Evolutionary conservation across 176 grass and related monocot species (phyloP).

Genomic region (Poa pratensis): DNA sequence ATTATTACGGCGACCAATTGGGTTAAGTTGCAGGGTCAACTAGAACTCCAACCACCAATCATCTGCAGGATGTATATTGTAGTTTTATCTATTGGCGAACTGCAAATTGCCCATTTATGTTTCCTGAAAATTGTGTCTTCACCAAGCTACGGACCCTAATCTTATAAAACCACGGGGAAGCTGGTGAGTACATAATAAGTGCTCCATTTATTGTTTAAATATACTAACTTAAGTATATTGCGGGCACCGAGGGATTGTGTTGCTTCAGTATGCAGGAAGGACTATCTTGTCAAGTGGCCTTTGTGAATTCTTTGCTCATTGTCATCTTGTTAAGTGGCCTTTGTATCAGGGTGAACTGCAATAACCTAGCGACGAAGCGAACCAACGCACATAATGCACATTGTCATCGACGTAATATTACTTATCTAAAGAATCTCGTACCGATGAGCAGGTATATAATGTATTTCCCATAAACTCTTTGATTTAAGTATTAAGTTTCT

Average conservation of each 20-base stretch:
- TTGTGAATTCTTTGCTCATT: conserved; percentile 14
- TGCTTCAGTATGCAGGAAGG: conserved; percentile 44
- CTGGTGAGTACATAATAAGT: background rate
- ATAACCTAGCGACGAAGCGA: no score
- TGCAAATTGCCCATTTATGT: conserved; percentile 38
- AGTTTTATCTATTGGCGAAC: background rate
- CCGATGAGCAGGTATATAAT: background rate
- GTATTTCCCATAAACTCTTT: no score
- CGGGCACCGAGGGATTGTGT: conserved; percentile 23
- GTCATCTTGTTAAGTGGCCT: no score
- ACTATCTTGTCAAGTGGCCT: conserved; percentile 33
- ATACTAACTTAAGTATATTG: conserved; percentile 24
- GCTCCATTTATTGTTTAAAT: background rate
- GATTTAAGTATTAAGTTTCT: background rate
- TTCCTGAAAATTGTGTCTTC: background rate
- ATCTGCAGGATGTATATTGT: background rate
- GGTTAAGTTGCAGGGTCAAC: conserved; percentile 25
- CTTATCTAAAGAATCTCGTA: conserved; percentile 1
- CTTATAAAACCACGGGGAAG: conserved; percentile 36
- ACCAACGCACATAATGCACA: no score
- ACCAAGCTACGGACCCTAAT: conserved; percentile 25
- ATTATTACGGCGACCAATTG: conserved; percentile 29
- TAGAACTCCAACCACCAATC: conserved; percentile 39
- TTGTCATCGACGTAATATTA: background rate
- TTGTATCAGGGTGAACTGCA: no score